Percentiles rank a stretch among this genome's conserved stretches.
Evolutionary conservation across 1,284 basidiomycete species (phyloP).

Genomic region (Gymnopus androsaceus): DNA sequence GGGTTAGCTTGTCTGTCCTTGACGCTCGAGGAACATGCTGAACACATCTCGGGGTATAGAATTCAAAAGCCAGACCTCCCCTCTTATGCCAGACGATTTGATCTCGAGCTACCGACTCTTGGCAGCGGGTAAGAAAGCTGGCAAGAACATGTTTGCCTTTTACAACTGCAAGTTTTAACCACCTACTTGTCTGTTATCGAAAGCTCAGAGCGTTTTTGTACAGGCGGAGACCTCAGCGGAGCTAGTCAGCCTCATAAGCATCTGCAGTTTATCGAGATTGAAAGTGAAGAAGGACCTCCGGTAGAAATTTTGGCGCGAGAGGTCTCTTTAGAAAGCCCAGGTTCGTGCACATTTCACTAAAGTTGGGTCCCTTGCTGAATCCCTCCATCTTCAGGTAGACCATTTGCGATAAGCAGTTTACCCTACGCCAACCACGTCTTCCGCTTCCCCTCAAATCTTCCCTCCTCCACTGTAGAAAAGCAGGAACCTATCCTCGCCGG

Average conservation of each 20-base stretch:
- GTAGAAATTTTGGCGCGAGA: slow-evolving; percentile 68
- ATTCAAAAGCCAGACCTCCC: slow-evolving; percentile 73
- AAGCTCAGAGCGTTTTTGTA: background rate
- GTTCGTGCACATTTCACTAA: slow-evolving; percentile 37
- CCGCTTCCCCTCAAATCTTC: slow-evolving; percentile 58
- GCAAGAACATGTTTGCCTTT: slow-evolving; percentile 71
- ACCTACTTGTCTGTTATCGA: background rate
- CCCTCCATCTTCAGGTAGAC: slow-evolving; percentile 52
- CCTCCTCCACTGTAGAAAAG: slow-evolving; percentile 43
- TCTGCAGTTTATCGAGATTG: slow-evolving; percentile 76
- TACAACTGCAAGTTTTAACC: slow-evolving; percentile 69
- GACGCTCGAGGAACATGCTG: background rate
- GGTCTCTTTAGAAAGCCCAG: slow-evolving; percentile 58
- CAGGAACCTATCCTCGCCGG: slow-evolving; percentile 60
- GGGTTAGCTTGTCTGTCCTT: slow-evolving; percentile 43
- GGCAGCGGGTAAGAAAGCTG: slow-evolving; percentile 62
- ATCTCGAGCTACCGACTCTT: slow-evolving; percentile 73
- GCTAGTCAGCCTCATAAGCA: slow-evolving; percentile 90
- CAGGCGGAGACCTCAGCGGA: slow-evolving; percentile 79
- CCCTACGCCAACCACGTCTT: slow-evolving; percentile 82
- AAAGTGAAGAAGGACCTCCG: slow-evolving; percentile 65
- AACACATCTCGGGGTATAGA: slow-evolving; percentile 42
- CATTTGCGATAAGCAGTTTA: slow-evolving; percentile 67
- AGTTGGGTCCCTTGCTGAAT: background rate
- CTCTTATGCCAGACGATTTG: slow-evolving; percentile 77